A percentile compares a stretch with the other conserved stretches of the same genome.
phyloP scores from a whole-genome alignment of 352 stramenopile species.

The Aphanomyces invadans region DNA sequence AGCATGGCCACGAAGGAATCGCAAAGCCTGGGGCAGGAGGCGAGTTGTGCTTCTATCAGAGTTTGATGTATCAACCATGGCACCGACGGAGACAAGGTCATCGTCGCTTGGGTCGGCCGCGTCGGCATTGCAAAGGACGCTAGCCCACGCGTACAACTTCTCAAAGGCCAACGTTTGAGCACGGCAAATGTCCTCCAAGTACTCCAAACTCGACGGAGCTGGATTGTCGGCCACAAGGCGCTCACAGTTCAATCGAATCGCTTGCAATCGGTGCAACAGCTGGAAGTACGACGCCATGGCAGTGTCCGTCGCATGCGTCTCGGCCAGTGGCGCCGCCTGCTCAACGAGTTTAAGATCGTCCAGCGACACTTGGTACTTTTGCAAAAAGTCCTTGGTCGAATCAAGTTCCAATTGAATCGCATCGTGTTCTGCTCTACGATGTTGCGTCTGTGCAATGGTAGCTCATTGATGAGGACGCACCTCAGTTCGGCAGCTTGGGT shows the following conservation, averaged over 20 bases:
- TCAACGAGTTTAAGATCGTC: constrained; percentile 13
- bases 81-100: no score
- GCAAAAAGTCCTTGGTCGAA: constrained; percentile 25
- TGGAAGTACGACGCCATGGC: constrained; percentile 32
- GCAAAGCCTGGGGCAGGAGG: constrained; percentile 59
- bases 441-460: not conserved
- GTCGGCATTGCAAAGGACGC: constrained; percentile 61
- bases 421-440: constrained; percentile 22
- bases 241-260: constrained; percentile 32
- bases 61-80: no score
- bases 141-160: constrained; percentile 82
- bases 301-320: constrained; percentile 18
- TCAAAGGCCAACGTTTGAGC: constrained; percentile 84
- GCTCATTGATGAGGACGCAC: no score
- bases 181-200: constrained; percentile 73
- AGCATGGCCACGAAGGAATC: constrained; percentile 46
- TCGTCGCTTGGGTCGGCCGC: constrained; percentile 46
- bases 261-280: constrained; percentile 27
- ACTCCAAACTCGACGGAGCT: constrained; percentile 49
- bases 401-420: constrained; percentile 29
- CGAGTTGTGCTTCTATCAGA: no score
- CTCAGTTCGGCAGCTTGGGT: constrained; percentile 15
- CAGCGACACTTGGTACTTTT: constrained; percentile 17
- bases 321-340: not conserved
- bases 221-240: constrained; percentile 26